Evolutionary conservation across 2,329 filamentous ascomycete species (phyloP).

Genomic region (Coleophoma cylindrospora): DNA sequence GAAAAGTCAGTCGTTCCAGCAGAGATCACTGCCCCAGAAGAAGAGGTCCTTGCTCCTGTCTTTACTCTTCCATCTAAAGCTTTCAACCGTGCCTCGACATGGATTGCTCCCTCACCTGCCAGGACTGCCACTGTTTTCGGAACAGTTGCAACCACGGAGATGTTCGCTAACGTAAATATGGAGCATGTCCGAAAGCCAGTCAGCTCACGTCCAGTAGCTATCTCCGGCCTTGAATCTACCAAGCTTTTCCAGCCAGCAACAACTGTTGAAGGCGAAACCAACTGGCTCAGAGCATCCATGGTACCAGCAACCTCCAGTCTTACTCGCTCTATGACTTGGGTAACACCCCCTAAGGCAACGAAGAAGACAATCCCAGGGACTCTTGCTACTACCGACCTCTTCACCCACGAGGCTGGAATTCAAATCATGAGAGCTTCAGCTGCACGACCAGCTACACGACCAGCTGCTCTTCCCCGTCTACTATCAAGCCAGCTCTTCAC

Average conservation of each 20-base stretch:
- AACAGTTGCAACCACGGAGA: background rate
- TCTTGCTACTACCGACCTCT: background rate
- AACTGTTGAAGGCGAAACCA: background rate
- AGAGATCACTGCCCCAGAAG: too few species aligned
- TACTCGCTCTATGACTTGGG: background rate
- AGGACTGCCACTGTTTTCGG: background rate
- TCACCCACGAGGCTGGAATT: background rate
- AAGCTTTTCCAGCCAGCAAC: background rate
- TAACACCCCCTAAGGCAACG: background rate
- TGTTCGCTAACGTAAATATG: background rate
- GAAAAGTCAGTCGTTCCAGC: too few species aligned
- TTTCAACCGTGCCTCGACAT: constrained; percentile 3
- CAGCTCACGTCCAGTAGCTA: background rate
- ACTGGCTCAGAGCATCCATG: background rate
- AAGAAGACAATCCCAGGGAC: background rate
- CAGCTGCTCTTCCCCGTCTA: constrained; percentile 1
- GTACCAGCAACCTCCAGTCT: background rate
- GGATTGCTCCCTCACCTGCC: constrained; percentile 7
- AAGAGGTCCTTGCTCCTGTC: background rate
- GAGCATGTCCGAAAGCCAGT: background rate
- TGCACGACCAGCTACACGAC: background rate
- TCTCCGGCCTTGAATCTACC: background rate
- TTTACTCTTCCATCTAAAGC: background rate
- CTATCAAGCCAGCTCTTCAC: constrained; percentile 6
- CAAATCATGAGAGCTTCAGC: background rate